Evolutionary conservation across 2,329 filamentous ascomycete species (phyloP).

Genomic region (Ascosphaera acerosa): DNA sequence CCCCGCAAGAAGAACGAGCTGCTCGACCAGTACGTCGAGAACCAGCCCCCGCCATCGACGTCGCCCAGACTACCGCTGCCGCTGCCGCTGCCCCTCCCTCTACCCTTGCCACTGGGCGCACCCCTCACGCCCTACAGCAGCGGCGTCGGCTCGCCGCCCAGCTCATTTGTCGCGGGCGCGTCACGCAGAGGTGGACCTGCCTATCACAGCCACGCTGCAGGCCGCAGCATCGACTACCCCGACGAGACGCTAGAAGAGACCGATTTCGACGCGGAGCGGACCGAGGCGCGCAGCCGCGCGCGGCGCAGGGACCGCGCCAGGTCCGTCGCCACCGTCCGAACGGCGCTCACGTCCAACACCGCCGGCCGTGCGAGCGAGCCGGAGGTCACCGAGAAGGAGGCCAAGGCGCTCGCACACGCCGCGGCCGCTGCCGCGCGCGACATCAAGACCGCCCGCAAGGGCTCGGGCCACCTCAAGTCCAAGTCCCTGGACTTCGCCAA

Average conservation of each 20-base stretch:
- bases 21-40: conserved; percentile 9
- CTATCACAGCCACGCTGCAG: background rate
- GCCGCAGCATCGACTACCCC: conserved; percentile 4
- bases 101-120: background rate
- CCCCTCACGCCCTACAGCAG: background rate
- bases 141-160: background rate
- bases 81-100: conserved; percentile 1
- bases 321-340: background rate
- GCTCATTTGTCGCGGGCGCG: background rate
- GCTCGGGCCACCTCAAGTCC: background rate
- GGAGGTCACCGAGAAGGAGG: conserved; percentile 6
- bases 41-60: conserved; percentile 6
- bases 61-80: conserved; percentile 9
- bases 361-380: conserved; percentile 10
- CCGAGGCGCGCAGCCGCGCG: conserved; percentile 2
- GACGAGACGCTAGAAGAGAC: conserved; percentile 9
- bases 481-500: background rate
- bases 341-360: conserved; percentile 4
- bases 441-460: conserved; percentile 3
- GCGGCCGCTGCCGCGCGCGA: conserved; percentile 8
- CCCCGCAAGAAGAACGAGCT: conserved; percentile 19
- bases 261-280: conserved; percentile 6
- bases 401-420: no score
- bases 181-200: background rate
- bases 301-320: background rate